A percentile compares a stretch with the other conserved stretches of the same genome.
Evolutionary conservation across 2,329 filamentous ascomycete genomes (phyloP).

Genomic region (Pseudocercospora vitis): DNA sequence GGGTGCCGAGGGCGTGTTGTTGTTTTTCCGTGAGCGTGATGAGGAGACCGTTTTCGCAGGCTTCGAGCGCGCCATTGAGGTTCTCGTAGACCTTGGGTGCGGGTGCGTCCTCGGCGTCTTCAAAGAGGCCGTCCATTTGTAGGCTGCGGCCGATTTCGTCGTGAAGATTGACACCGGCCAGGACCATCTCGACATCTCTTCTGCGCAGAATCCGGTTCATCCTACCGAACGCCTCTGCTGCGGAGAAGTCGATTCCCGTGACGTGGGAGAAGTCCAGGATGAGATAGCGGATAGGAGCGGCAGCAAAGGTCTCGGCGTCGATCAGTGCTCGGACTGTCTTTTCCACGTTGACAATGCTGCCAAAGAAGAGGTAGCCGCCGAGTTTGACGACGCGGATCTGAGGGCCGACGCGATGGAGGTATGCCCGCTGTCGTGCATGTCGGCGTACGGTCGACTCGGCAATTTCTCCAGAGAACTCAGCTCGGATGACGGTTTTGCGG

Average conservation of each 20-base stretch:
- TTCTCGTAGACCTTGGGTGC: constrained; percentile 71
- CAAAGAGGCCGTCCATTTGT: constrained; percentile 78
- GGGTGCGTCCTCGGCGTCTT: constrained; percentile 62
- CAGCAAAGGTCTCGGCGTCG: constrained; percentile 74
- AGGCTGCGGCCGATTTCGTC: constrained; percentile 75
- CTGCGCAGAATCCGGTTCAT: constrained; percentile 80
- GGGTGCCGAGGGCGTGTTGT: constrained; percentile 41
- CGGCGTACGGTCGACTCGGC: constrained; percentile 90
- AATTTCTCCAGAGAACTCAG: constrained; percentile 84
- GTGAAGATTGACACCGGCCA: constrained; percentile 78
- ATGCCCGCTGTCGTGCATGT: constrained; percentile 84
- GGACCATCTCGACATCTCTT: constrained; percentile 74
- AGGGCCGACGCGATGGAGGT: constrained; percentile 77
- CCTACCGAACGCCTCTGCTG: constrained; percentile 89
- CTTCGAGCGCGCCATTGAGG: constrained; percentile 89
- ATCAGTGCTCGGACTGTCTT: constrained; percentile 80
- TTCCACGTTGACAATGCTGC: constrained; percentile 94
- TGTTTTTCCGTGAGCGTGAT: constrained; percentile 47
- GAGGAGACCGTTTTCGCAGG: constrained; percentile 90
- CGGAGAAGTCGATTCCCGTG: constrained; percentile 91
- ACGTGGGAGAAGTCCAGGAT: constrained; percentile 88
- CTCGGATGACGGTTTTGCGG: constrained; percentile 81
- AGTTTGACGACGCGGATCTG: constrained; percentile 93
- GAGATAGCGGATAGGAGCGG: constrained; percentile 81
- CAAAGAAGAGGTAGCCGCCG: constrained; percentile 95